Conservation (phyloP, 495 filamentous ascomycete genomes). For the Annulohypoxylon bovei region DNA sequence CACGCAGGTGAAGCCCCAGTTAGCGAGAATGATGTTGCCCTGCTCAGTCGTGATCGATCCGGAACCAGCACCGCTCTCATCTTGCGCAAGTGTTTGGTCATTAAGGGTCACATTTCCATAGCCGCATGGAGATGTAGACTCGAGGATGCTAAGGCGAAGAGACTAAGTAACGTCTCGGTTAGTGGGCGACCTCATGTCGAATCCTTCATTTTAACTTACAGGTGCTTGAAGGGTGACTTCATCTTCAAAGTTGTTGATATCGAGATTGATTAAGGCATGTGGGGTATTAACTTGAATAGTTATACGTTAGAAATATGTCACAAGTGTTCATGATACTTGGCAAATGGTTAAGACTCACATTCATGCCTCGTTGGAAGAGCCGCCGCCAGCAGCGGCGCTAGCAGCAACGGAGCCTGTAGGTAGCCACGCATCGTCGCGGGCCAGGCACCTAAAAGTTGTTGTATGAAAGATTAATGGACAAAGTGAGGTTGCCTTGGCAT, state of each 20-base stretch:
- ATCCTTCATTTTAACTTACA: constrained; percentile 28
- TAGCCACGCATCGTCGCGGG: constrained; percentile 48
- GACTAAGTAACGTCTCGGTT: constrained; percentile 27
- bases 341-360: constrained; percentile 9
- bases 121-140: constrained; percentile 49
- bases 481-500: constrained; percentile 29
- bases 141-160: constrained; percentile 48
- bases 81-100: constrained; percentile 46
- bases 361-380: constrained; percentile 30
- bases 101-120: constrained; percentile 51
- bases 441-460: constrained; percentile 26
- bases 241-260: constrained; percentile 20
- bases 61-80: constrained; percentile 45
- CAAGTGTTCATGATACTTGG: constrained; percentile 5
- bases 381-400: constrained; percentile 46
- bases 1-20: constrained; percentile 60
- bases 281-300: constrained; percentile 9
- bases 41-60: constrained; percentile 45
- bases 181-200: not conserved
- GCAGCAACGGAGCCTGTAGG: constrained; percentile 39
- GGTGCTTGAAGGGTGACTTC: constrained; percentile 14
- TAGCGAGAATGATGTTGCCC: constrained; percentile 43
- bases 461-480: constrained; percentile 8
- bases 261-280: constrained; percentile 37
- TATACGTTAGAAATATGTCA: constrained; percentile 22